Conservation (phyloP, 1,284 basidiomycete species). For the Ustilago trichophora region DNA sequence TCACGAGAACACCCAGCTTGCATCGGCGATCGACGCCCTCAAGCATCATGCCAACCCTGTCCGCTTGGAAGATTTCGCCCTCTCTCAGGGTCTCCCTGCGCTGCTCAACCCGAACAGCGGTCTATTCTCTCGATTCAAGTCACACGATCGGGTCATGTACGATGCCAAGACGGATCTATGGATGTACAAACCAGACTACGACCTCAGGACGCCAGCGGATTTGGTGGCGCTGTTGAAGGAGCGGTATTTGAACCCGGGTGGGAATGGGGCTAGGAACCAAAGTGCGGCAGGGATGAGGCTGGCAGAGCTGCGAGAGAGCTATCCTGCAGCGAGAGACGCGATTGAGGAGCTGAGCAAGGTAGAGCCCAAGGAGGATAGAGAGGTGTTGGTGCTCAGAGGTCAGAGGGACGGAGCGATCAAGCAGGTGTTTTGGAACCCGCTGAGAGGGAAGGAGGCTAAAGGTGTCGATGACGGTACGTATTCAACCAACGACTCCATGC, state of each 20-base stretch:
- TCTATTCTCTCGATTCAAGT: conserved; percentile 79
- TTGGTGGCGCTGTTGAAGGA: conserved; percentile 77
- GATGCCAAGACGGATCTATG: conserved; percentile 85
- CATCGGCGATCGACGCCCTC: conserved; percentile 82
- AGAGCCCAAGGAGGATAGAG: conserved; percentile 75
- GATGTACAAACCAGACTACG: conserved; percentile 86
- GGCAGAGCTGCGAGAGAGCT: conserved; percentile 83
- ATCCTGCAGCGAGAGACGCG: conserved; percentile 76
- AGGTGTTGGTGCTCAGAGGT: conserved; percentile 84
- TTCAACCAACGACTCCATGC: no score
- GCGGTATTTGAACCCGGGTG: conserved; percentile 50
- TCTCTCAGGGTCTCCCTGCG: conserved; percentile 76
- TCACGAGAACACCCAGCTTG: conserved; percentile 85
- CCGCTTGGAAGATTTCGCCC: conserved; percentile 83
- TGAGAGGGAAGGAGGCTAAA: conserved; percentile 77
- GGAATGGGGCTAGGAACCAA: conserved; percentile 30
- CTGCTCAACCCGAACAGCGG: conserved; percentile 75
- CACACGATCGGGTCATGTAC: conserved; percentile 79
- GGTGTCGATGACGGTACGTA: conserved; percentile 83
- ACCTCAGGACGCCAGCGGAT: conserved; percentile 81
- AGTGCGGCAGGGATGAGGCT: conserved; percentile 76
- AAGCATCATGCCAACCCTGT: conserved; percentile 79
- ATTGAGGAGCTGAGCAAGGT: conserved; percentile 58
- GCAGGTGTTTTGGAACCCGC: conserved; percentile 91
- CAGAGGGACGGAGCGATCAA: conserved; percentile 76